Conservation (phyloP, 768 basidiomycete species). For the Tylopilus plumbeoviolaceoides region DNA sequence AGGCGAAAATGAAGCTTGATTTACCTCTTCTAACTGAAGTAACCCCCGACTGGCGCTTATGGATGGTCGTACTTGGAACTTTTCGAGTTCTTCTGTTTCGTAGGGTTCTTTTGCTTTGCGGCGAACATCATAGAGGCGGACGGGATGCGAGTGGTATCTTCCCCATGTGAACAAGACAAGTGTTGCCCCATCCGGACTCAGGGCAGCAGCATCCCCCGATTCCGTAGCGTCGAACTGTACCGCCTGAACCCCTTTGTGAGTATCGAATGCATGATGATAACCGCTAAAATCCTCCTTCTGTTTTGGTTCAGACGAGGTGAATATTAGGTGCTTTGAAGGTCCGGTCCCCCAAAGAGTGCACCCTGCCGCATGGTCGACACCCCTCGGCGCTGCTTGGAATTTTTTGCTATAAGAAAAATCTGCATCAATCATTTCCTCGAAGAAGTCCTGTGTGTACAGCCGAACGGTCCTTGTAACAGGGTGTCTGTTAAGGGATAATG, state of each 20-base stretch:
- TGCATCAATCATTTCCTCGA: constrained; percentile 12
- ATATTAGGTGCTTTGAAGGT: constrained; percentile 37
- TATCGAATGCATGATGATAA: constrained; percentile 51
- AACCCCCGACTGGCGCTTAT: background rate
- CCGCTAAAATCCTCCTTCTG: constrained; percentile 28
- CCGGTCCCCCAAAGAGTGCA: constrained; percentile 51
- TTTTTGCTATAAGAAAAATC: constrained; percentile 11
- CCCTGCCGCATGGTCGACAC: constrained; percentile 35
- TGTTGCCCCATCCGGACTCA: constrained; percentile 41
- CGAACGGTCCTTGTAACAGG: constrained; percentile 22
- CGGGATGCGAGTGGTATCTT: constrained; percentile 24
- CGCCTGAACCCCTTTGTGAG: constrained; percentile 15
- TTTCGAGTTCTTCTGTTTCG: constrained; percentile 32
- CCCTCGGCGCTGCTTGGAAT: constrained; percentile 15
- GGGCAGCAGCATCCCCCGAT: constrained; percentile 49
- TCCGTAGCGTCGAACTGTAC: constrained; percentile 43
- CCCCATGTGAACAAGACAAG: constrained; percentile 33
- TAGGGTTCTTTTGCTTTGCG: constrained; percentile 28
- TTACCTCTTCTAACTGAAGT: constrained; percentile 41
- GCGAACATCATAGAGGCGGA: constrained; percentile 53
- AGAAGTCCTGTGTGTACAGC: constrained; percentile 22
- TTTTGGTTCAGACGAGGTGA: constrained; percentile 54
- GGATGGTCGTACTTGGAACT: constrained; percentile 24
- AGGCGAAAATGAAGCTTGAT: constrained; percentile 49
- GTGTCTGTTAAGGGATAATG: background rate